Evolutionary conservation across 768 basidiomycete genomes (phyloP), one percentile per base, ranked within the genome.

Genomic region (Crassisporium funariophilum): DNA sequence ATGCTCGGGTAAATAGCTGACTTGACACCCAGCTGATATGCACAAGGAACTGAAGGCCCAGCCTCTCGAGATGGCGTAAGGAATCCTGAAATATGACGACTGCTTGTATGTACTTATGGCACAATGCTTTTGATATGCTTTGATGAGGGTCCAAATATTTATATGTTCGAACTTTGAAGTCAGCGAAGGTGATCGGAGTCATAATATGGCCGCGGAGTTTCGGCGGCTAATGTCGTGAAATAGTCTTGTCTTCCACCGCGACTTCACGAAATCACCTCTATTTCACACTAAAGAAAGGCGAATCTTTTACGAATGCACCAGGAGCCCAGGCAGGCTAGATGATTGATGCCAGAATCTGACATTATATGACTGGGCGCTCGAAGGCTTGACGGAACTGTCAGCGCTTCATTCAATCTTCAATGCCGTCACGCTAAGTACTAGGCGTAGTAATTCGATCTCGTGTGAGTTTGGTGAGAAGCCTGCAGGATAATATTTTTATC

Each of bases 381-480:
- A 52, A 52, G 23, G 45, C 50, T 56, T 48, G 44, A 47, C 50
- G 41, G 50, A 56, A 51, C 50, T 55, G 57, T 53, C 54, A 55
- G 41, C 39, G 43, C 47, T 51, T 42, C 37, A 56, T 59, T 59
- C 54, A 52, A 49, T 37, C 35, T 35, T 51, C 40, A 47, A 63
- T 60, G 59, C 55, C 55, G 57, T 60, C 50, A 60, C 35, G 49
- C 27, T 29, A 29, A n/a, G n/a, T n/a, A 50, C 50, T 44, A 52
- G 51, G 52, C 41, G 51, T 47, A 53, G 47, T 55, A 33, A 51
- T 44, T 52, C 57, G 50, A 54, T 52, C 68, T 65, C 72, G 72
- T 74, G 75, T 66, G 74, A 75, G 58, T 66, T 65, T 59, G 46
- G 46, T 47, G 58, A 61, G 71, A 73, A 72, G 66, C 57, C 53